Conservation (phyloP, 139 green algal species). For the Chlamydomonas sphaeroides region DNA sequence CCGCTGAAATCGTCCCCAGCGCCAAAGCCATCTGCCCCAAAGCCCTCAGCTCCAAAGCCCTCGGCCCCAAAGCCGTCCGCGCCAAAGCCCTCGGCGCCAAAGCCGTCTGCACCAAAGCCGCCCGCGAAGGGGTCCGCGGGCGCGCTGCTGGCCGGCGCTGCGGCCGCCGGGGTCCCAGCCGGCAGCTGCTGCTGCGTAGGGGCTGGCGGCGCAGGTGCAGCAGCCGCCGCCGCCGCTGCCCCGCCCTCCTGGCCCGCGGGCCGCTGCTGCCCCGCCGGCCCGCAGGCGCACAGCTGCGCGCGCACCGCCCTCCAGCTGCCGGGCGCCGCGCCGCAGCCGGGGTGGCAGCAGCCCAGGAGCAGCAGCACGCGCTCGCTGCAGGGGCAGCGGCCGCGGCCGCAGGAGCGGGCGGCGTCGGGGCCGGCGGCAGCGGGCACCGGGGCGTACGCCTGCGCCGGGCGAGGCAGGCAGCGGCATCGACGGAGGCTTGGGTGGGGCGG, state of each 20-base stretch:
- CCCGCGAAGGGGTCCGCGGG: slow-evolving; percentile 17
- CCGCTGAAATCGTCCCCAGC: background rate
- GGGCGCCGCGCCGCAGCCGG: slow-evolving; percentile 53
- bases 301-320: slow-evolving; percentile 65
- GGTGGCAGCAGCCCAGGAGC: slow-evolving; percentile 54
- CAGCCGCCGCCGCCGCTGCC: too few relatives aligned
- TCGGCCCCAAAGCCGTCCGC: background rate
- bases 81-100: slow-evolving; percentile 5
- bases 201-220: too few relatives aligned
- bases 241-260: background rate
- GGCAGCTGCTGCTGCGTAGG: too few relatives aligned
- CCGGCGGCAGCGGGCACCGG: background rate
- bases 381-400: background rate
- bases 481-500: too few relatives aligned
- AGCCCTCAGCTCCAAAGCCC: slow-evolving; percentile 3
- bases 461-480: too few relatives aligned
- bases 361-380: slow-evolving; percentile 46
- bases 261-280: background rate
- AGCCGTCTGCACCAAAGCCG: background rate
- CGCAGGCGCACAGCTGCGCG: slow-evolving; percentile 31
- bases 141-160: too few relatives aligned
- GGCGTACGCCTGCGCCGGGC: slow-evolving; percentile 59
- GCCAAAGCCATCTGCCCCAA: background rate
- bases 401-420: too few relatives aligned
- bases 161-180: slow-evolving; percentile 13